Evolutionary conservation across 305 asterid species (phyloP).

Genomic region (Fraxinus floribunda): DNA sequence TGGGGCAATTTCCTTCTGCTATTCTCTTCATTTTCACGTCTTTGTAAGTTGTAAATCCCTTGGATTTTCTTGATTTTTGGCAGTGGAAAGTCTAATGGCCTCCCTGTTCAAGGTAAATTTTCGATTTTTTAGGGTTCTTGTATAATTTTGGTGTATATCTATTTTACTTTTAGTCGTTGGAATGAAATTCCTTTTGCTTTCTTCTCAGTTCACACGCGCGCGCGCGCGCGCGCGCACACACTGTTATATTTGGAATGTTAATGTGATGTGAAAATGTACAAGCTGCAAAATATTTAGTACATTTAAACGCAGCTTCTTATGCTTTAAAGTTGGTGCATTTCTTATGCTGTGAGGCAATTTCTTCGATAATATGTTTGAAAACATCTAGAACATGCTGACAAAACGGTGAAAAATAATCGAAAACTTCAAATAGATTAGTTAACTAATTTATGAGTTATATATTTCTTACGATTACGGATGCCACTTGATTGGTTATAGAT

Average conservation of each 20-base stretch:
- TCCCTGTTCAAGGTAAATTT: constrained; percentile 50
- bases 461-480: background rate
- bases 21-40: background rate
- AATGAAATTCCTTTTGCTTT: constrained; percentile 8
- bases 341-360: background rate
- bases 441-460: background rate
- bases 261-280: background rate
- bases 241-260: no score
- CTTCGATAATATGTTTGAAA: background rate
- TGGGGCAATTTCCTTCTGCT: background rate
- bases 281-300: background rate
- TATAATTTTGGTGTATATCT: constrained; percentile 10
- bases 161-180: background rate
- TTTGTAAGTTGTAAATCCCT: background rate
- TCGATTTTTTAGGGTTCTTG: background rate
- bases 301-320: background rate
- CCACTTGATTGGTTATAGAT: background rate
- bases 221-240: no score
- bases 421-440: background rate
- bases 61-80: background rate
- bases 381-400: background rate
- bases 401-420: background rate
- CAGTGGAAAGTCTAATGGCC: constrained; percentile 34
- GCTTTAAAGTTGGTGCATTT: background rate
- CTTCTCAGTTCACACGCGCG: background rate